Percentiles rank a stretch among this genome's conserved stretches.
Conservation (phyloP, 73 alveolate species). For the Paramecium caudatum region DNA sequence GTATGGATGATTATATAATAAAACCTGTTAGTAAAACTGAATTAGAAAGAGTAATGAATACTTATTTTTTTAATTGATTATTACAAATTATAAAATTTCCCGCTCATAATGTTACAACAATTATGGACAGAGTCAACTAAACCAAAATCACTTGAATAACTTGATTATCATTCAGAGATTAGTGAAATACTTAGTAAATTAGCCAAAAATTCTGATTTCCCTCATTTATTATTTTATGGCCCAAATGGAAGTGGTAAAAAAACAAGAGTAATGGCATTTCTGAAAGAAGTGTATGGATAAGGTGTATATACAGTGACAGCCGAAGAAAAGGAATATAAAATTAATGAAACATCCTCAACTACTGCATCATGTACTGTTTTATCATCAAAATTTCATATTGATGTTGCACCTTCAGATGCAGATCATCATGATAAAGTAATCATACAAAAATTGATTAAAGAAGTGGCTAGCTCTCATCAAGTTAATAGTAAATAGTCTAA, state of each 20-base stretch:
- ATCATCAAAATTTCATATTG: slow-evolving; percentile 91
- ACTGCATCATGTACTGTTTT: slow-evolving; percentile 89
- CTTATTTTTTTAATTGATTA: slow-evolving; percentile 34
- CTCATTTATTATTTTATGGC: slow-evolving; percentile 98
- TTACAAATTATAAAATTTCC: background rate
- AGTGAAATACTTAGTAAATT: slow-evolving; percentile 83
- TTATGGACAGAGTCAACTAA: slow-evolving; percentile 97
- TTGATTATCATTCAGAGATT: slow-evolving; percentile 83
- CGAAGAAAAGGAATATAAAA: slow-evolving; percentile 93
- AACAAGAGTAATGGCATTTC: slow-evolving; percentile 93
- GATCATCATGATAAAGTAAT: slow-evolving; percentile 95
- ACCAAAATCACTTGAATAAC: slow-evolving; percentile 86
- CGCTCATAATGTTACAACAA: slow-evolving; percentile 45
- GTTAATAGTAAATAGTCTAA: slow-evolving; percentile 82
- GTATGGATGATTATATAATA: slow-evolving; percentile 64
- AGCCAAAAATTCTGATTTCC: slow-evolving; percentile 94
- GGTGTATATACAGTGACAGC: slow-evolving; percentile 91
- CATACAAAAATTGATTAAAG: slow-evolving; percentile 94
- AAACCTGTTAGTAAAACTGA: slow-evolving; percentile 53
- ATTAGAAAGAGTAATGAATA: slow-evolving; percentile 17
- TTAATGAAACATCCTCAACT: slow-evolving; percentile 76
- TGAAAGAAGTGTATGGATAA: slow-evolving; percentile 90
- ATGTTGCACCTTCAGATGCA: slow-evolving; percentile 97
- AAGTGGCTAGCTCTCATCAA: slow-evolving; percentile 91
- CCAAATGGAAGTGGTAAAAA: slow-evolving; percentile 99